Evolutionary conservation across 2,329 filamentous ascomycete genomes (phyloP).

Genomic region (Fusarium tricinctum): DNA sequence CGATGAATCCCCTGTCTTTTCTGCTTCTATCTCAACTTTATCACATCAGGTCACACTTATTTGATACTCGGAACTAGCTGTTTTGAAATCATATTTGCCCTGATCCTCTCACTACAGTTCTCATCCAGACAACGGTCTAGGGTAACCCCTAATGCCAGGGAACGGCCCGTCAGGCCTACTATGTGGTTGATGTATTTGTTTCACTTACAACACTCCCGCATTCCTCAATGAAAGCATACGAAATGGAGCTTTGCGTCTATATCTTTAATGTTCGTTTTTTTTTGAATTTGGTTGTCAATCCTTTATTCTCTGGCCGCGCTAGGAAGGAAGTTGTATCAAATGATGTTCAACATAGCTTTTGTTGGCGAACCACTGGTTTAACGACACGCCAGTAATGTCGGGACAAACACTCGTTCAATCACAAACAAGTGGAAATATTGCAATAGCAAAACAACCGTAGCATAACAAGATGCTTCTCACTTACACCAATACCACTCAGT

Average conservation of each 20-base stretch:
- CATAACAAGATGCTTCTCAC: too few relatives aligned
- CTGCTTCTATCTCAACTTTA: slow-evolving; percentile 16
- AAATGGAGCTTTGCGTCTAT: slow-evolving; percentile 4
- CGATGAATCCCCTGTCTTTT: slow-evolving; percentile 12
- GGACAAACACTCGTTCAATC: too few relatives aligned
- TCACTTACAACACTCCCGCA: slow-evolving; percentile 37
- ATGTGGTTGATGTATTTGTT: slow-evolving; percentile 8
- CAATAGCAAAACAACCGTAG: too few relatives aligned
- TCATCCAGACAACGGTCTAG: slow-evolving; percentile 14
- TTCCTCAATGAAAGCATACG: slow-evolving; percentile 22
- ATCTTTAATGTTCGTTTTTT: neutral
- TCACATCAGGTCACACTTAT: slow-evolving; percentile 11
- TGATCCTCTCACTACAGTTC: too few relatives aligned
- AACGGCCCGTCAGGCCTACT: slow-evolving; percentile 22
- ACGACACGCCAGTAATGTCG: too few relatives aligned
- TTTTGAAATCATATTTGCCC: neutral
- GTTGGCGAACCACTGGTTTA: too few relatives aligned
- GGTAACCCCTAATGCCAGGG: slow-evolving; percentile 20
- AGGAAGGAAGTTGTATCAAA: too few relatives aligned
- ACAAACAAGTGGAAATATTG: too few relatives aligned
- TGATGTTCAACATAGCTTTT: too few relatives aligned
- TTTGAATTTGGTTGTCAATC: too few relatives aligned
- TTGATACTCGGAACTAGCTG: neutral
- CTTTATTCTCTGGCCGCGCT: too few relatives aligned
- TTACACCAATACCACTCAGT: too few relatives aligned